These are phyloP conservation scores for Silene noctiflora DNA, from an alignment of 179 eudicot species.

Conservation along the genomic window DNA sequence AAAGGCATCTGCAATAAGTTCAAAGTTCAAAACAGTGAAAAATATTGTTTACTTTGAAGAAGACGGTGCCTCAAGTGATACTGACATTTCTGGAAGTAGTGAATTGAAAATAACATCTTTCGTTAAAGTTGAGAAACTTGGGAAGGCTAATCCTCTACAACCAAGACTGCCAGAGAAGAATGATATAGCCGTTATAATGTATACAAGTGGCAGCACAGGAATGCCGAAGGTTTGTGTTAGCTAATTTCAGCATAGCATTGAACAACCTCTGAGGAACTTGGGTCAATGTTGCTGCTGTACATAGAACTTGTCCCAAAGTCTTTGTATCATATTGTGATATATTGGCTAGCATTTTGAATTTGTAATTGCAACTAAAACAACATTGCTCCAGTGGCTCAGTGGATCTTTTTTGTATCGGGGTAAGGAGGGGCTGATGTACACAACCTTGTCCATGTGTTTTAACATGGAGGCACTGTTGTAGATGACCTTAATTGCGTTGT, in stretches of 20 bases:
- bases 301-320: neutral
- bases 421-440: no score
- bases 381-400: no score
- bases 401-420: no score
- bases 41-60: conserved; percentile 73
- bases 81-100: conserved; percentile 30
- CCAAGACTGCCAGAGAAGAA: conserved; percentile 66
- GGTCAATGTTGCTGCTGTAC: neutral
- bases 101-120: conserved; percentile 53
- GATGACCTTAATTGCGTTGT: neutral
- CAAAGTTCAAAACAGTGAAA: conserved; percentile 53
- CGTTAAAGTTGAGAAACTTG: conserved; percentile 68
- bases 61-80: conserved; percentile 43
- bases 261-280: neutral
- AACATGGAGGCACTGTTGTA: neutral
- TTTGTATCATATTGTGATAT: neutral
- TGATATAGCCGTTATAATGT: conserved; percentile 91
- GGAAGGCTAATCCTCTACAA: conserved; percentile 47
- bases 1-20: conserved; percentile 65
- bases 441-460: no score
- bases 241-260: neutral
- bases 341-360: neutral
- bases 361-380: no score
- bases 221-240: conserved; percentile 74
- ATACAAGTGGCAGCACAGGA: conserved; percentile 97